Conservation (phyloP, 169 alveolate species). For the Plasmodium relictum region DNA sequence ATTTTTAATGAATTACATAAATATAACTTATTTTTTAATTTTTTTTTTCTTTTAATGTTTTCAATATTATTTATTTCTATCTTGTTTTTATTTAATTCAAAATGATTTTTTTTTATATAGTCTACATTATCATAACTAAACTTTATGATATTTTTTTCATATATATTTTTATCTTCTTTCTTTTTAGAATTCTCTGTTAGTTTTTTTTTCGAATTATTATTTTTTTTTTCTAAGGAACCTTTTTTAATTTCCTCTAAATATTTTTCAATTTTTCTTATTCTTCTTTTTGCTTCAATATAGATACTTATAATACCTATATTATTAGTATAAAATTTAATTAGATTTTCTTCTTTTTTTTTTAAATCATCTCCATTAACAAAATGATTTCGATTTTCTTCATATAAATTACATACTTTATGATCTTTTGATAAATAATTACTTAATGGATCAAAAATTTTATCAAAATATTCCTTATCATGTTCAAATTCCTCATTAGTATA, state of each 20-base stretch:
- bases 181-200: background rate
- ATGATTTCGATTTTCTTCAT: background rate
- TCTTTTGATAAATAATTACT: background rate
- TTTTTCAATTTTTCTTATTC: slow-evolving; percentile 24
- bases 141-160: background rate
- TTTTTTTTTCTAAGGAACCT: background rate
- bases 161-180: background rate
- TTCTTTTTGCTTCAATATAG: slow-evolving; percentile 37
- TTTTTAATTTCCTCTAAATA: slow-evolving; percentile 16
- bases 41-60: background rate
- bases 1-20: background rate
- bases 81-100: background rate
- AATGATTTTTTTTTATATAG: background rate
- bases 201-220: background rate
- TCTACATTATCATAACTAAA: background rate
- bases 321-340: slow-evolving; percentile 22
- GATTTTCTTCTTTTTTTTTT: background rate
- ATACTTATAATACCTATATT: slow-evolving; percentile 5
- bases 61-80: background rate
- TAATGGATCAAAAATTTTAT: slow-evolving; percentile 19
- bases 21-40: background rate
- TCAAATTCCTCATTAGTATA: background rate
- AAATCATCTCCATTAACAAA: background rate
- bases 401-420: slow-evolving; percentile 10
- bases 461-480: slow-evolving; percentile 5